phyloP scores from a whole-genome alignment of 108 stramenopile species.

The Cyclotella cryptica region DNA sequence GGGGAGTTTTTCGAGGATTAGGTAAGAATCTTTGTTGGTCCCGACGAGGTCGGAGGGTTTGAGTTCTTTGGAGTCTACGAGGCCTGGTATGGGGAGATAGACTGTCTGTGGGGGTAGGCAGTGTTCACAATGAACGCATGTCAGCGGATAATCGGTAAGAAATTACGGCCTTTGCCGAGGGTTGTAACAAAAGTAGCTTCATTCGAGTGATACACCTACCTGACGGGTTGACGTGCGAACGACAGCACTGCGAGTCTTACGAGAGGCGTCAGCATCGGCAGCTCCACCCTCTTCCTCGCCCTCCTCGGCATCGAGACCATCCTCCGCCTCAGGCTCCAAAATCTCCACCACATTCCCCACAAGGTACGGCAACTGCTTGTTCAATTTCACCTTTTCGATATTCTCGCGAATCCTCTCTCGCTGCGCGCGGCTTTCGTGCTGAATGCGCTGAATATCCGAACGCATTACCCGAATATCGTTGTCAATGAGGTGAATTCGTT shows the following conservation, averaged over 20 bases:
- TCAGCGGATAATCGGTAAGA: no score
- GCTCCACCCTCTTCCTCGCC: slow-evolving; percentile 73
- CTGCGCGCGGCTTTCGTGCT: slow-evolving; percentile 91
- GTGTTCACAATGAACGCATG: no score
- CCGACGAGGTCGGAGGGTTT: slow-evolving; percentile 98
- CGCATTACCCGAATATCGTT: slow-evolving; percentile 98
- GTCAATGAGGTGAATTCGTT: slow-evolving; percentile 95
- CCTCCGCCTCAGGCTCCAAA: slow-evolving; percentile 92
- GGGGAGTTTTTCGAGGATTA: slow-evolving; percentile 99
- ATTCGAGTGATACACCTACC: background rate
- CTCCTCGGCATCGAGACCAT: slow-evolving; percentile 84
- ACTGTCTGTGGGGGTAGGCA: slow-evolving; percentile 83
- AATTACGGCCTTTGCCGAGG: no score
- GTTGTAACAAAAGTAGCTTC: no score
- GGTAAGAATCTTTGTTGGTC: slow-evolving; percentile 99
- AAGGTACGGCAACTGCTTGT: slow-evolving; percentile 99
- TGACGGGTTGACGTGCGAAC: slow-evolving; percentile 85
- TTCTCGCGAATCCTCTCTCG: slow-evolving; percentile 97
- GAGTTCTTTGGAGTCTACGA: slow-evolving; percentile 96
- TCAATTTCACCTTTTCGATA: slow-evolving; percentile 98
- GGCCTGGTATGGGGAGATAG: slow-evolving; percentile 97
- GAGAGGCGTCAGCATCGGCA: slow-evolving; percentile 70
- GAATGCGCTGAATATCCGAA: slow-evolving; percentile 94
- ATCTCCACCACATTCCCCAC: slow-evolving; percentile 99
- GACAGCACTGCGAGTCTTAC: slow-evolving; percentile 87